A percentile compares a stretch with the other conserved stretches of the same genome.
phyloP scores from a whole-genome alignment of 805 yeast genomes.

The Candida boleticola region DNA sequence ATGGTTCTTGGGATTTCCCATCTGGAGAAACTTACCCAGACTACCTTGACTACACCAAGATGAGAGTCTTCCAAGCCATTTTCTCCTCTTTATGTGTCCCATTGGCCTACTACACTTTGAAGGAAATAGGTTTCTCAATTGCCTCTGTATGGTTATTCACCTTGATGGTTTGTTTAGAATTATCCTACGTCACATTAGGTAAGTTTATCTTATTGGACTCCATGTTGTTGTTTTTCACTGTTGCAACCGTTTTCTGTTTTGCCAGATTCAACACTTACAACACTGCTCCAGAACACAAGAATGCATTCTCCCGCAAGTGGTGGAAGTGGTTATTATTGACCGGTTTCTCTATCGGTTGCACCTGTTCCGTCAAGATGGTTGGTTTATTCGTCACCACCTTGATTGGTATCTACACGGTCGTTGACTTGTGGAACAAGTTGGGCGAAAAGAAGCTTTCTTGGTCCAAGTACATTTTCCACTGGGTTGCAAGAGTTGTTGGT shows the following conservation, averaged over 20 bases:
- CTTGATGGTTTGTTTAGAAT: conserved; percentile 63
- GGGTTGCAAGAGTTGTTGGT: conserved; percentile 65
- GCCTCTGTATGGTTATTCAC: conserved; percentile 60
- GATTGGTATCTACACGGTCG: conserved; percentile 86
- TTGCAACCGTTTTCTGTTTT: conserved; percentile 73
- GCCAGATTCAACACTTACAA: conserved; percentile 67
- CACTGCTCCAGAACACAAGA: conserved; percentile 30
- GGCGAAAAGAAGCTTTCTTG: conserved; percentile 61
- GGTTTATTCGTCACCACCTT: conserved; percentile 87
- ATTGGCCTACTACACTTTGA: conserved; percentile 67
- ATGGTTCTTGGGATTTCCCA: conserved; percentile 72
- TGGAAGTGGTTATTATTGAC: conserved; percentile 89
- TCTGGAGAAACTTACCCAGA: conserved; percentile 67
- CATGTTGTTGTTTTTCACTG: conserved; percentile 72
- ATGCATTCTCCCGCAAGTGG: conserved; percentile 72
- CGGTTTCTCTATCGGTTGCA: conserved; percentile 85
- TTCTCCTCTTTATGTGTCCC: conserved; percentile 70
- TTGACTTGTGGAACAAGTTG: conserved; percentile 81
- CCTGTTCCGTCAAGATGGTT: conserved; percentile 93
- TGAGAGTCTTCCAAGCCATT: conserved; percentile 71
- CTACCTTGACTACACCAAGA: conserved; percentile 54
- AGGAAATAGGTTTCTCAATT: conserved; percentile 49
- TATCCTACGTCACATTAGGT: conserved; percentile 65
- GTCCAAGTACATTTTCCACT: conserved; percentile 53
- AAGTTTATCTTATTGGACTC: conserved; percentile 77